Evolutionary conservation across 176 grass and related monocot species (phyloP).

Genomic region (Saccharum spontaneum): DNA sequence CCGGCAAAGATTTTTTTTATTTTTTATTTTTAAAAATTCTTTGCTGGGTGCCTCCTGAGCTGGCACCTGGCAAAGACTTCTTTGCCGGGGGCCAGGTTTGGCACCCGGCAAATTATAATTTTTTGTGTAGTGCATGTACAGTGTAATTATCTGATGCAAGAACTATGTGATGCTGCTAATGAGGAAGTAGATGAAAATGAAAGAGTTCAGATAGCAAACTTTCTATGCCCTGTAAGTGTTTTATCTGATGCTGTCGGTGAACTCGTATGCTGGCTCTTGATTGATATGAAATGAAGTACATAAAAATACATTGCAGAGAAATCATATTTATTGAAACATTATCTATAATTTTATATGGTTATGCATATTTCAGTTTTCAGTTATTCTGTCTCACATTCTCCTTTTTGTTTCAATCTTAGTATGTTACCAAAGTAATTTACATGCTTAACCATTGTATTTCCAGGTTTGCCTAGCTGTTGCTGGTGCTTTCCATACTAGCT

Average conservation of each 20-base stretch:
- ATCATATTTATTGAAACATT: background rate
- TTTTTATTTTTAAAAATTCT: too few relatives aligned
- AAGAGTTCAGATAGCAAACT: constrained; percentile 94
- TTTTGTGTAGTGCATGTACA: too few relatives aligned
- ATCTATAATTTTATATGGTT: constrained; percentile 2
- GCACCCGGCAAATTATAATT: too few relatives aligned
- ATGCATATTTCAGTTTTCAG: background rate
- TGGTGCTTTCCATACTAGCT: constrained; percentile 89
- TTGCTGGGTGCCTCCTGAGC: too few relatives aligned
- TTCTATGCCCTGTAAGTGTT: constrained; percentile 78
- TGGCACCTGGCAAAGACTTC: too few relatives aligned
- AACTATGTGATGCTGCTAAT: constrained; percentile 88
- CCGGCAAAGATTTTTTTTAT: too few relatives aligned
- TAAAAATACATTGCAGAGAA: constrained; percentile 44
- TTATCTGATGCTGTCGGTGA: constrained; percentile 8
- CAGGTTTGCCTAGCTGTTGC: constrained; percentile 86
- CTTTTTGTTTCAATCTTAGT: background rate
- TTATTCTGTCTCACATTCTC: background rate
- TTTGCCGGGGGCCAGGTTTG: too few relatives aligned
- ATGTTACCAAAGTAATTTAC: background rate
- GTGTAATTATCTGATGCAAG: too few relatives aligned
- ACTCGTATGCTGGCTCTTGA: constrained; percentile 1
- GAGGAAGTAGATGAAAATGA: constrained; percentile 80
- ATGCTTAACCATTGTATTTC: constrained; percentile 18
- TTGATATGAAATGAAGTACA: constrained; percentile 15